Evolutionary conservation across 2,329 filamentous ascomycete genomes (phyloP).

Genomic region (Coniochaeta sp.): DNA sequence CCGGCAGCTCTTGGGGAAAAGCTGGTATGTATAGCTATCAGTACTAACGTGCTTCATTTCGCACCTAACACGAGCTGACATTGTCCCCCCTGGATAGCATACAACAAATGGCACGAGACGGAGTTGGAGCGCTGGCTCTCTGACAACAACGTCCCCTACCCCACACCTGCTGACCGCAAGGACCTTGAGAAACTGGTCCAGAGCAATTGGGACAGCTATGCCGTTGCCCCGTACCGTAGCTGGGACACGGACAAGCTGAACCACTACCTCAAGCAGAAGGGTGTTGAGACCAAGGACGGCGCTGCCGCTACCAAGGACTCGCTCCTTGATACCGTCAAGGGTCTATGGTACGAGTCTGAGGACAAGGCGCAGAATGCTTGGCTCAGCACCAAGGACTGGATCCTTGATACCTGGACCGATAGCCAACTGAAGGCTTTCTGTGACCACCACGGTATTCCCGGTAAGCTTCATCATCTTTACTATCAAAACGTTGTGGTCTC

Average conservation of each 20-base stretch:
- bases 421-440: slow-evolving; percentile 91
- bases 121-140: slow-evolving; percentile 96
- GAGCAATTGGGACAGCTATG: slow-evolving; percentile 77
- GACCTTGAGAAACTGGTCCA: slow-evolving; percentile 89
- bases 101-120: slow-evolving; percentile 98
- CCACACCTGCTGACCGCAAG: slow-evolving; percentile 84
- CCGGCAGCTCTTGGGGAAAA: slow-evolving; percentile 78
- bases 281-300: slow-evolving; percentile 59
- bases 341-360: slow-evolving; percentile 70
- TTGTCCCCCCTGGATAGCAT: slow-evolving; percentile 48
- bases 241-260: slow-evolving; percentile 68
- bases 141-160: slow-evolving; percentile 85
- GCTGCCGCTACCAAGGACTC: slow-evolving; percentile 62
- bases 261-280: slow-evolving; percentile 63
- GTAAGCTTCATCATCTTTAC: slow-evolving; percentile 26
- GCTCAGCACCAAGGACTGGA: slow-evolving; percentile 74
- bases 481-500: too few species aligned
- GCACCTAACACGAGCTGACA: slow-evolving; percentile 13
- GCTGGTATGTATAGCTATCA: slow-evolving; percentile 53
- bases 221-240: slow-evolving; percentile 65
- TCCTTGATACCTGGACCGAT: slow-evolving; percentile 91
- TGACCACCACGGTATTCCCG: slow-evolving; percentile 77
- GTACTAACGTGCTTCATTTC: slow-evolving; percentile 2
- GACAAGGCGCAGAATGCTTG: slow-evolving; percentile 69
- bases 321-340: slow-evolving; percentile 62